A percentile compares a stretch with the other conserved stretches of the same genome.
phyloP scores from a whole-genome alignment of 805 yeast genomes.

The Myxozyma neglecta region DNA sequence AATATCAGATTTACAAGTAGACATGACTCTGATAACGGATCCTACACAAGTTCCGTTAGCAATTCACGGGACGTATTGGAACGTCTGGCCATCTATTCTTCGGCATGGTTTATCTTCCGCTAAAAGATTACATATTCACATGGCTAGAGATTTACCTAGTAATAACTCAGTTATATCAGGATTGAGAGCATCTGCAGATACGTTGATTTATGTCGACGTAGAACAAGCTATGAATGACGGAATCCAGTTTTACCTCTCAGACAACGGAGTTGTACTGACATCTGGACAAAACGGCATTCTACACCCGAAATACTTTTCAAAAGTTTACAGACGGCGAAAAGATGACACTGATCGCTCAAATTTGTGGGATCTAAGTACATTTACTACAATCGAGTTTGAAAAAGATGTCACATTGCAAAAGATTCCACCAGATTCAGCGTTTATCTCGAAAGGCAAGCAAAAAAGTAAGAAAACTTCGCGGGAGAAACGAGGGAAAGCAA shows the following conservation, averaged over 20 bases:
- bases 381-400: background rate
- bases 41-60: slow-evolving; percentile 51
- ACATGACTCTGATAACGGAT: slow-evolving; percentile 44
- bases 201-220: slow-evolving; percentile 64
- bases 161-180: slow-evolving; percentile 64
- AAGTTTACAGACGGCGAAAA: slow-evolving; percentile 37
- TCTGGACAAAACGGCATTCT: slow-evolving; percentile 63
- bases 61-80: slow-evolving; percentile 76
- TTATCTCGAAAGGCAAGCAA: background rate
- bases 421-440: background rate
- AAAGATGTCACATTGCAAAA: background rate
- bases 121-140: slow-evolving; percentile 83
- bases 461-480: background rate
- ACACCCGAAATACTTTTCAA: slow-evolving; percentile 46
- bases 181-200: slow-evolving; percentile 57
- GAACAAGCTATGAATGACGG: slow-evolving; percentile 48
- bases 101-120: slow-evolving; percentile 63
- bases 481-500: background rate
- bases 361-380: background rate
- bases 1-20: slow-evolving; percentile 39
- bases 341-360: slow-evolving; percentile 21
- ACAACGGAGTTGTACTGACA: slow-evolving; percentile 73
- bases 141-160: slow-evolving; percentile 61
- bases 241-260: slow-evolving; percentile 58
- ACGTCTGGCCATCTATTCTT: slow-evolving; percentile 44